These are phyloP conservation scores for Aspergillus costaricaensis DNA, from an alignment of 2,329 filamentous ascomycete species.

Conservation along the genomic window DNA sequence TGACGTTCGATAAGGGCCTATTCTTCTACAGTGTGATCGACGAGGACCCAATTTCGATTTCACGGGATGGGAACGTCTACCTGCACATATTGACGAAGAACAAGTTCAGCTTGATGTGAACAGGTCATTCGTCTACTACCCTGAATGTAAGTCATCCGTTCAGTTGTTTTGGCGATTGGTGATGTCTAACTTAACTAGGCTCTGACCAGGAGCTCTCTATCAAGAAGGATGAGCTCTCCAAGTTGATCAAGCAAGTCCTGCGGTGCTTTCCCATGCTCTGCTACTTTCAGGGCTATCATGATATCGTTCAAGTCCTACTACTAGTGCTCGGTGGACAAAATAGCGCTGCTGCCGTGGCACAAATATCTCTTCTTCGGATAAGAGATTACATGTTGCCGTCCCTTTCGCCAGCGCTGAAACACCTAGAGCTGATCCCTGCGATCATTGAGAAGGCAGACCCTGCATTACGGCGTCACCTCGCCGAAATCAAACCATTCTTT, in stretches of 20 bases:
- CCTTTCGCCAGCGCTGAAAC: constrained; percentile 75
- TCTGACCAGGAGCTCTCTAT: constrained; percentile 67
- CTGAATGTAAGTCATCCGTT: constrained; percentile 61
- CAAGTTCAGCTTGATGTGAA: constrained; percentile 93
- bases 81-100: constrained; percentile 80
- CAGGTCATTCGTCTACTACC: constrained; percentile 97
- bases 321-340: constrained; percentile 71
- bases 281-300: constrained; percentile 99
- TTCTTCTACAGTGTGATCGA: constrained; percentile 48
- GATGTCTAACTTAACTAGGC: constrained; percentile 49
- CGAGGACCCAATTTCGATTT: constrained; percentile 19
- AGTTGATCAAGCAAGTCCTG: constrained; percentile 78
- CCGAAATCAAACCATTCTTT: constrained; percentile 81
- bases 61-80: constrained; percentile 61
- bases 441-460: constrained; percentile 74
- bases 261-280: constrained; percentile 79
- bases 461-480: constrained; percentile 72
- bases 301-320: constrained; percentile 94
- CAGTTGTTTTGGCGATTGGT: background rate
- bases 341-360: constrained; percentile 67
- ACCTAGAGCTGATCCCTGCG: constrained; percentile 83
- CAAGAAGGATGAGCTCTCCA: constrained; percentile 75
- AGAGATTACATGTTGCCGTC: constrained; percentile 97
- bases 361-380: constrained; percentile 87
- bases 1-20: constrained; percentile 46